Percentiles rank a stretch among this genome's conserved stretches.
Evolutionary conservation across 176 grass and related monocot species (phyloP).

Genomic region (Oryza punctata): DNA sequence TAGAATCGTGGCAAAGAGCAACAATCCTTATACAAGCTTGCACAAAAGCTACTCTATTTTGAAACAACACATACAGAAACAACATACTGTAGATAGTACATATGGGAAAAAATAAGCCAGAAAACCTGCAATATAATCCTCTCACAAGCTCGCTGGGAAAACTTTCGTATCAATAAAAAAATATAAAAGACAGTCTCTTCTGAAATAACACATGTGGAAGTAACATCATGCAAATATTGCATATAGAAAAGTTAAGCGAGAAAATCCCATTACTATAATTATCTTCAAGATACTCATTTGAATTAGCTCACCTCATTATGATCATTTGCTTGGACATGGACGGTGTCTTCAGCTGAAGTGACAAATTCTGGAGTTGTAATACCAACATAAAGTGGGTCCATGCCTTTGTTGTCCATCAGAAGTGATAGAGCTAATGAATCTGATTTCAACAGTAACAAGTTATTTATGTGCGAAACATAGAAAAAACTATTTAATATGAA

Average conservation of each 20-base stretch:
- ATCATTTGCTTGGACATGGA: slow-evolving; percentile 59
- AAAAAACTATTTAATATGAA: neutral
- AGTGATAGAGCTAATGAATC: slow-evolving; percentile 86
- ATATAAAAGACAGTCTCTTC: slow-evolving; percentile 8
- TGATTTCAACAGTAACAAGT: slow-evolving; percentile 43
- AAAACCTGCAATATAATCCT: too few species aligned
- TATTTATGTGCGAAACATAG: neutral
- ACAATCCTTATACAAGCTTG: too few species aligned
- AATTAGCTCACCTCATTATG: slow-evolving; percentile 62
- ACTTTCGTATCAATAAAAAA: neutral
- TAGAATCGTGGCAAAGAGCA: neutral
- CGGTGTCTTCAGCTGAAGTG: slow-evolving; percentile 45
- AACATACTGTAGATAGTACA: too few species aligned
- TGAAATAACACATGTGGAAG: slow-evolving; percentile 1
- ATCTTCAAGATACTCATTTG: slow-evolving; percentile 11
- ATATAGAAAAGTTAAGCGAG: neutral
- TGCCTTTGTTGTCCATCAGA: slow-evolving; percentile 80
- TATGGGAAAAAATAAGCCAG: too few species aligned
- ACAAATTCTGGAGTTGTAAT: slow-evolving; percentile 67
- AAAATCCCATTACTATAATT: slow-evolving; percentile 11
- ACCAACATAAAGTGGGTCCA: slow-evolving; percentile 58
- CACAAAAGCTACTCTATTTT: too few species aligned
- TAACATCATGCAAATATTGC: neutral
- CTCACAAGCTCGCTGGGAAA: too few species aligned
- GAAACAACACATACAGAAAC: too few species aligned